Evolutionary conservation across 2,329 filamentous ascomycete genomes (phyloP).

Genomic region (Claviceps maximensis): DNA sequence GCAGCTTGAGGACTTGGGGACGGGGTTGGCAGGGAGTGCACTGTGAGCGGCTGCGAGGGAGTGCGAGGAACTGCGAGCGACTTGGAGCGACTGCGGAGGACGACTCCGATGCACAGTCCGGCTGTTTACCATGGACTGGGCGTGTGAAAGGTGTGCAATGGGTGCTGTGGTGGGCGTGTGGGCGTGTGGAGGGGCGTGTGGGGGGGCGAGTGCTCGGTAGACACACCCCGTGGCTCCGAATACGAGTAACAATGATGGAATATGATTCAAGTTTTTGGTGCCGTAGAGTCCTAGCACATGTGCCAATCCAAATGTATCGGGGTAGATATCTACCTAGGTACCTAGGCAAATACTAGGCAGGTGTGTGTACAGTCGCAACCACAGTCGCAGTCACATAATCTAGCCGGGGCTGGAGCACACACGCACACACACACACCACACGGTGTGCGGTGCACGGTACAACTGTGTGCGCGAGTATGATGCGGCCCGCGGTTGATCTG

Average conservation of each 20-base stretch:
- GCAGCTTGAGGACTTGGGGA: not conserved
- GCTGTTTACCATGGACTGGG: not conserved
- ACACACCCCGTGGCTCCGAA: slow-evolving; percentile 1
- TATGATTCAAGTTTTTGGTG: not conserved
- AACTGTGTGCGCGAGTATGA: not conserved
- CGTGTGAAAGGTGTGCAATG: not conserved
- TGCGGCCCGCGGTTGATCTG: not conserved
- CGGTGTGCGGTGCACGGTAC: not conserved
- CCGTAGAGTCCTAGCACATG: not conserved
- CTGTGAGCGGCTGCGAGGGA: not conserved
- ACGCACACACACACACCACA: too few relatives aligned
- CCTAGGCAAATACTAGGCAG: too few relatives aligned
- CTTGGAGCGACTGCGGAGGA: not conserved
- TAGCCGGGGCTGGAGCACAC: too few relatives aligned
- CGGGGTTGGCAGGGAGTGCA: not conserved
- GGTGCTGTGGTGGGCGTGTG: not conserved
- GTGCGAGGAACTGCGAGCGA: not conserved
- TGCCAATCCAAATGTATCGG: not conserved
- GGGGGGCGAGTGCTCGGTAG: not conserved
- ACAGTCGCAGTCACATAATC: not conserved
- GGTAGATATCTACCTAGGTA: too few relatives aligned
- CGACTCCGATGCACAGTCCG: not conserved
- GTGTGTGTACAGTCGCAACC: not conserved
- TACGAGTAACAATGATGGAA: slow-evolving; percentile 1
- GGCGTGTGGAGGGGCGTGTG: too few relatives aligned